Evolutionary conservation across 306 rosid genomes (phyloP).

Genomic region (Glycine tomentella): DNA sequence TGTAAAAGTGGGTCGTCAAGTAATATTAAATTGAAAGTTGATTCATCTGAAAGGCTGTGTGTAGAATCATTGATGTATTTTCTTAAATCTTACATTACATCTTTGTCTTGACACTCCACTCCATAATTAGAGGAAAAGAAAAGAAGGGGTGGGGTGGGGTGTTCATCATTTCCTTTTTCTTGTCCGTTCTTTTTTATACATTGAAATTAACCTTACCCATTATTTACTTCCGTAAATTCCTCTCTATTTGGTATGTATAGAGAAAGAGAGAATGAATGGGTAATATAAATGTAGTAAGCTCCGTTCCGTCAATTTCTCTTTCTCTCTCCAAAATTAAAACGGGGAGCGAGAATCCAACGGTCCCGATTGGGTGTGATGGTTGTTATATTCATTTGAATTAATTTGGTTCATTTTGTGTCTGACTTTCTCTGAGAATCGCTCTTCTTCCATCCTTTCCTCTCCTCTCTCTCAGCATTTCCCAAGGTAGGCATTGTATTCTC

Average conservation of each 20-base stretch:
- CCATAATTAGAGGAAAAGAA: conserved; percentile 36
- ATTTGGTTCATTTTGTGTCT: conserved; percentile 40
- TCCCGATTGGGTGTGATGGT: conserved; percentile 13
- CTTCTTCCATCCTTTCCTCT: conserved; percentile 4
- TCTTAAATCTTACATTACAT: conserved; percentile 30
- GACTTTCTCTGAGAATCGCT: conserved; percentile 1
- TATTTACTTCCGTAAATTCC: conserved; percentile 23
- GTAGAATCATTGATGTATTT: conserved; percentile 28
- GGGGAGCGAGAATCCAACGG: conserved; percentile 40
- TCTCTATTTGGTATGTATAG: neutral
- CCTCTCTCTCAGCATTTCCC: neutral
- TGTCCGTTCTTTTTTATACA: conserved; percentile 33
- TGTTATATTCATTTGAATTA: conserved; percentile 49
- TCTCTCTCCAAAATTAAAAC: conserved; percentile 29
- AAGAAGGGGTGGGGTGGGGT: neutral
- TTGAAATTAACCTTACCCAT: conserved; percentile 31
- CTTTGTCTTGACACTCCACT: neutral
- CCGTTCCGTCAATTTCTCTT: conserved; percentile 44
- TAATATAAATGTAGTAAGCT: neutral
- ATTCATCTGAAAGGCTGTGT: conserved; percentile 2
- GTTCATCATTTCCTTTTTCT: conserved; percentile 7
- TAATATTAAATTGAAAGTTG: neutral
- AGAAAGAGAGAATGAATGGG: neutral
- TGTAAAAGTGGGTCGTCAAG: no score
- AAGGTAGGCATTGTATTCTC: conserved; percentile 15